phyloP scores from a whole-genome alignment of 805 yeast species.

The Zygoascus biomembranicola region DNA sequence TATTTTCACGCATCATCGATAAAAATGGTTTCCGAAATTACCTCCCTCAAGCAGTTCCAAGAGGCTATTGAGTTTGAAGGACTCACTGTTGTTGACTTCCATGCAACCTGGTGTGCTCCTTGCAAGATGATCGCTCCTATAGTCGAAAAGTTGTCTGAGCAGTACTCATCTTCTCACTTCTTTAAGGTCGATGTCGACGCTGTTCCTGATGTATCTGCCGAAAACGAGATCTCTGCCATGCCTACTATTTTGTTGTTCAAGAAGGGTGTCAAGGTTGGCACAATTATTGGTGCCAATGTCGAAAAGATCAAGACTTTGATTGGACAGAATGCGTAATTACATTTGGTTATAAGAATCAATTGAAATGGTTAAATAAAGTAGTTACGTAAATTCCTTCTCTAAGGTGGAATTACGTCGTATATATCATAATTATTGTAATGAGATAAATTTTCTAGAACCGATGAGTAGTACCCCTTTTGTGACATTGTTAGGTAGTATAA shows the following conservation, averaged over 20 bases:
- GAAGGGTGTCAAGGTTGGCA: constrained; percentile 69
- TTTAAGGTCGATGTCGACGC: constrained; percentile 90
- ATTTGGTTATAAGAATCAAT: background rate
- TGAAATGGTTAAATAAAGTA: background rate
- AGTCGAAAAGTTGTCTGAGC: constrained; percentile 42
- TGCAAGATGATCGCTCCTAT: constrained; percentile 90
- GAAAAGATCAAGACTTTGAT: constrained; percentile 44
- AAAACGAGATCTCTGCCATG: constrained; percentile 55
- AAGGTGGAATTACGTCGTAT: background rate
- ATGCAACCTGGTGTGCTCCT: constrained; percentile 98
- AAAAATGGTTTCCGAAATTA: constrained; percentile 48
- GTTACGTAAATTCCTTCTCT: background rate
- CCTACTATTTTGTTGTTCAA: constrained; percentile 72
- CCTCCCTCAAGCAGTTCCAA: constrained; percentile 52
- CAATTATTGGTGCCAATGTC: constrained; percentile 87
- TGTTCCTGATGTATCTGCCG: constrained; percentile 64
- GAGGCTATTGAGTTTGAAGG: constrained; percentile 54
- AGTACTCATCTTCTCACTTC: constrained; percentile 62
- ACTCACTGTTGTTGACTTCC: constrained; percentile 89
- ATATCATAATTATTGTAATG: background rate
- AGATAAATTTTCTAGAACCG: background rate
- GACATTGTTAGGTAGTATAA: too few species aligned
- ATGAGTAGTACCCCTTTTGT: too few species aligned
- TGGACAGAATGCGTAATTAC: constrained; percentile 37
- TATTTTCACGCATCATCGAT: background rate